A percentile compares a stretch with the other conserved stretches of the same genome.
Conservation (phyloP, 768 basidiomycete genomes). For the Cyclocybe cylindracea region DNA sequence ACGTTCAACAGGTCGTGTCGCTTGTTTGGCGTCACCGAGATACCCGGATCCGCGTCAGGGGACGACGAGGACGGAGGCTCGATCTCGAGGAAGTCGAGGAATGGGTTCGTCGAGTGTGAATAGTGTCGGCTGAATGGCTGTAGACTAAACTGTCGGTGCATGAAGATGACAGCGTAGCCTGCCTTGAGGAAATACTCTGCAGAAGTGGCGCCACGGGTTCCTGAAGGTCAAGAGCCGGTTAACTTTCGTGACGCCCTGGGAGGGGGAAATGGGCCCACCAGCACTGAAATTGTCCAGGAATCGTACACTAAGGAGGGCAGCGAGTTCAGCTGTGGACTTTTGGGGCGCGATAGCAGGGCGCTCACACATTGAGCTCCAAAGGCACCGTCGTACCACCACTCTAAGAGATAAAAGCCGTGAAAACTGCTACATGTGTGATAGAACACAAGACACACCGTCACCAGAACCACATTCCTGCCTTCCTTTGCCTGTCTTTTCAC, state of each 20-base stretch:
- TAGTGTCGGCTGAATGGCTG: constrained; percentile 96
- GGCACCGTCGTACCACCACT: constrained; percentile 99
- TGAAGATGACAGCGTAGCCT: constrained; percentile 95
- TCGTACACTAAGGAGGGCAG: constrained; percentile 69
- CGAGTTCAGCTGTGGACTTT: constrained; percentile 21
- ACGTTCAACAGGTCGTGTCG: constrained; percentile 68
- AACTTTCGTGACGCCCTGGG: constrained; percentile 1
- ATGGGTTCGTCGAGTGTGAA: constrained; percentile 97
- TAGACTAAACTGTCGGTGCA: constrained; percentile 93
- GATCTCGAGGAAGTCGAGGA: constrained; percentile 92
- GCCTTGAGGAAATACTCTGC: constrained; percentile 89
- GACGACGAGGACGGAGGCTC: constrained; percentile 22
- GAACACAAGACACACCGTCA: constrained; percentile 68
- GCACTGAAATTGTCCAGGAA: constrained; percentile 99
- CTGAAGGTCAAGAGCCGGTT: constrained; percentile 37
- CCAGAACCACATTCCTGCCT: constrained; percentile 82
- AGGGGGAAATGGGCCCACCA: constrained; percentile 47
- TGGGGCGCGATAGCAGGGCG: constrained; percentile 26
- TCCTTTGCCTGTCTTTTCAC: constrained; percentile 63
- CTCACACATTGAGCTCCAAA: constrained; percentile 98
- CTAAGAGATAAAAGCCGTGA: constrained; percentile 40
- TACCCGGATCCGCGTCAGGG: constrained; percentile 39
- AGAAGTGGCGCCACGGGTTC: constrained; percentile 87
- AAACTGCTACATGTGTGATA: neutral
- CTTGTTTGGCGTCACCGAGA: constrained; percentile 63